phyloP scores from a whole-genome alignment of 176 grass and related monocot genomes.

The Pontederia paniculata region DNA sequence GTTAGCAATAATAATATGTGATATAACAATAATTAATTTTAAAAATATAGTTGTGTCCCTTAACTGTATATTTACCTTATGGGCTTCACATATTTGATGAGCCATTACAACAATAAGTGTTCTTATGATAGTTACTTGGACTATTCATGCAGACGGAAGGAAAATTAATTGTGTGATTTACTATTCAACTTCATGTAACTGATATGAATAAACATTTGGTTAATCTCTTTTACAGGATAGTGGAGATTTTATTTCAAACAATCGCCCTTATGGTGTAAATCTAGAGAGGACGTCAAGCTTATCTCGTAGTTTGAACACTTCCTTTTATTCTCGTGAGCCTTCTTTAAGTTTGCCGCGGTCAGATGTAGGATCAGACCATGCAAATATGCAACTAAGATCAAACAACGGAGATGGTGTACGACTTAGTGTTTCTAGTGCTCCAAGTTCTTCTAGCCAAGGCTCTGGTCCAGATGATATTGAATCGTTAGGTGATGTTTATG shows the following conservation, averaged over 20 bases:
- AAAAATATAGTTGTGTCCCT: too few relatives aligned
- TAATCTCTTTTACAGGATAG: conserved; percentile 28
- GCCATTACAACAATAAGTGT: too few relatives aligned
- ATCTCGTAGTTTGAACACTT: conserved; percentile 37
- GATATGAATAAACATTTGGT: neutral
- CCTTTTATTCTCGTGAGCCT: conserved; percentile 16
- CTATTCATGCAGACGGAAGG: too few relatives aligned
- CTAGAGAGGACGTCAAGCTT: conserved; percentile 41
- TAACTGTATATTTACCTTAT: too few relatives aligned
- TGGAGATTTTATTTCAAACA: conserved; percentile 37
- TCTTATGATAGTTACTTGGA: too few relatives aligned
- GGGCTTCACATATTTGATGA: too few relatives aligned
- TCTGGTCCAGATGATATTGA: conserved; percentile 80
- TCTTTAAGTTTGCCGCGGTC: conserved; percentile 49
- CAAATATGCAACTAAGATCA: conserved; percentile 80
- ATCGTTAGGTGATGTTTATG: conserved; percentile 87
- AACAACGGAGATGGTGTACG: conserved; percentile 60
- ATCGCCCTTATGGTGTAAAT: conserved; percentile 32
- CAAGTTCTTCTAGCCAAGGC: conserved; percentile 64
- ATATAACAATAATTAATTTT: too few relatives aligned
- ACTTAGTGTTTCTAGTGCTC: conserved; percentile 79
- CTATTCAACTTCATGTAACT: too few relatives aligned
- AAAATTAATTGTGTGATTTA: too few relatives aligned
- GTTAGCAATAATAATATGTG: too few relatives aligned
- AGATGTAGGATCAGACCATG: conserved; percentile 55